Evolutionary conservation across 2,329 filamentous ascomycete genomes (phyloP).

Genomic region (Trichoderma koningii): DNA sequence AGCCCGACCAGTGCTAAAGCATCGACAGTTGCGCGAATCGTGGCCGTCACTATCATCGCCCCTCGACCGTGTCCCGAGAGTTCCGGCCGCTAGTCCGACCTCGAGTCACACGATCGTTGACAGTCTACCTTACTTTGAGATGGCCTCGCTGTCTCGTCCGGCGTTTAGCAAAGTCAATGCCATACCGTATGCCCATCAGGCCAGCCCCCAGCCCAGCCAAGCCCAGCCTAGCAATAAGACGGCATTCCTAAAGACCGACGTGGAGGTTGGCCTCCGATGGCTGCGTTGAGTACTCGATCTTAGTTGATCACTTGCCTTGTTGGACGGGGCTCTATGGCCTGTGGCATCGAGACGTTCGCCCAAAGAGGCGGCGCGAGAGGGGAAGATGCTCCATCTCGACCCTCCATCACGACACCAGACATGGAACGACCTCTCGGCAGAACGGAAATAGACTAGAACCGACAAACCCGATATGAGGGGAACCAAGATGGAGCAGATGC

Average conservation of each 20-base stretch:
- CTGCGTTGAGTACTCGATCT: not conserved
- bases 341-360: constrained; percentile 10
- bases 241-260: constrained; percentile 1
- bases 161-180: constrained; percentile 6
- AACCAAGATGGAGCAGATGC: not conserved
- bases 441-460: constrained; percentile 22
- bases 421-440: not conserved
- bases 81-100: constrained; percentile 21
- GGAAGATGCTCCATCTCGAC: constrained; percentile 5
- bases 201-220: not conserved
- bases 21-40: constrained; percentile 7
- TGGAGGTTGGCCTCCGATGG: constrained; percentile 11
- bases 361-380: constrained; percentile 6
- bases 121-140: not conserved
- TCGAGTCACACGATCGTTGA: constrained; percentile 16
- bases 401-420: not conserved
- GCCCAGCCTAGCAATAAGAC: constrained; percentile 2
- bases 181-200: not conserved
- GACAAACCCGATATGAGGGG: constrained; percentile 6
- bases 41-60: constrained; percentile 21
- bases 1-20: constrained; percentile 2
- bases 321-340: not conserved
- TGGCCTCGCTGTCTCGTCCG: constrained; percentile 1
- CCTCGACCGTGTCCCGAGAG: constrained; percentile 27
- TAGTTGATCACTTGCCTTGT: not conserved